Evolutionary conservation across 1,284 basidiomycete species (phyloP).

Genomic region (Agaricales sp.): DNA sequence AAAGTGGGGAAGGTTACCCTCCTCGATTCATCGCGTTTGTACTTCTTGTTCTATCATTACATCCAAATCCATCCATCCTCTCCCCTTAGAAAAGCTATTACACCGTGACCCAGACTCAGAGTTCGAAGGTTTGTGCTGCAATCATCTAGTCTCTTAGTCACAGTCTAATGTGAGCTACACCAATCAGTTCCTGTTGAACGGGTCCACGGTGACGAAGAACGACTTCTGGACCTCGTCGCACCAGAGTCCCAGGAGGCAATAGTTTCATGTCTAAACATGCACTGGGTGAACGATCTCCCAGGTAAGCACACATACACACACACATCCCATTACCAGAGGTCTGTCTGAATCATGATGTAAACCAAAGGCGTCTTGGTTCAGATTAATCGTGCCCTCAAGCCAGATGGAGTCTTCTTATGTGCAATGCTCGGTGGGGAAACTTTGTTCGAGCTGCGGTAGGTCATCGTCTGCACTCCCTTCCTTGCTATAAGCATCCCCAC

Average conservation of each 20-base stretch:
- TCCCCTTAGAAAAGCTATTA: conserved; percentile 54
- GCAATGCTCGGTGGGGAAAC: conserved; percentile 96
- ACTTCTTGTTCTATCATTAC: conserved; percentile 2
- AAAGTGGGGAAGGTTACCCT: conserved; percentile 73
- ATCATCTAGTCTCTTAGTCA: conserved; percentile 1
- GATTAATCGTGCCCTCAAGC: conserved; percentile 76
- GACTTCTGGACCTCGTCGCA: conserved; percentile 50
- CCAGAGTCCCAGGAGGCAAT: conserved; percentile 84
- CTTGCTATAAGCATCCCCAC: neutral
- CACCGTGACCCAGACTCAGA: conserved; percentile 64
- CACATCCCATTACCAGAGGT: neutral
- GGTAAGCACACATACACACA: conserved; percentile 34
- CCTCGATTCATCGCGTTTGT: conserved; percentile 80
- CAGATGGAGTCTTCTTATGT: conserved; percentile 92
- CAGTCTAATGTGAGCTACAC: conserved; percentile 1
- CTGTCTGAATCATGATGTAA: conserved; percentile 1
- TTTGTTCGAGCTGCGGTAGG: conserved; percentile 83
- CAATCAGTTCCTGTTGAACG: conserved; percentile 60
- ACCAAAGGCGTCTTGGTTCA: conserved; percentile 79
- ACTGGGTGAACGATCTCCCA: conserved; percentile 98
- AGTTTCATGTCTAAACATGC: conserved; percentile 84
- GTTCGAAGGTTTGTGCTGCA: conserved; percentile 61
- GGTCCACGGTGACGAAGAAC: conserved; percentile 72
- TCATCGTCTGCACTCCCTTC: conserved; percentile 1
- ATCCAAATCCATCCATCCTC: too few species aligned